phyloP scores from a whole-genome alignment of 1,284 basidiomycete species.

The Apiotrichum laibachii region DNA sequence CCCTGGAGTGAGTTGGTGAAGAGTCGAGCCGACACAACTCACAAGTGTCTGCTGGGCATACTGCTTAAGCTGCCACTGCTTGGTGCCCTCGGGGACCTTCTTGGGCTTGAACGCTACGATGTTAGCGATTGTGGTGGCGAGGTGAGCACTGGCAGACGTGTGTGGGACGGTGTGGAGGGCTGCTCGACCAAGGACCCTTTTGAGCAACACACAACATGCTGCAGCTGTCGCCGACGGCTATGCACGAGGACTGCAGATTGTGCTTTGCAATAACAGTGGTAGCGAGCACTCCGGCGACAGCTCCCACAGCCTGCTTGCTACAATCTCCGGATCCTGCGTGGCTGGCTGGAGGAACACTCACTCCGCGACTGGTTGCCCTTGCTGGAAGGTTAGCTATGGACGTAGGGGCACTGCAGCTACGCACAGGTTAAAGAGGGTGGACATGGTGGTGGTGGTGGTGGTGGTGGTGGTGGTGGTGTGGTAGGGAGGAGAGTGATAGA shows the following conservation, averaged over 20 bases:
- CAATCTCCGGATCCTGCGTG: too few species aligned
- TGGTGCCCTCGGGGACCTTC: conserved; percentile 92
- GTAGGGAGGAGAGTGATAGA: background rate
- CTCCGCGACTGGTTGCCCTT: conserved; percentile 45
- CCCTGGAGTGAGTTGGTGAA: conserved; percentile 58
- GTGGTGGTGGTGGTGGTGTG: conserved; percentile 8
- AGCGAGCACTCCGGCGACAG: too few species aligned
- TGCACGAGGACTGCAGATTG: too few species aligned
- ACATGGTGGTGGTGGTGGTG: conserved; percentile 24
- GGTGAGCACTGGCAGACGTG: too few species aligned
- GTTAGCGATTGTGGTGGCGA: conserved; percentile 3
- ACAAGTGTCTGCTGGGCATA: conserved; percentile 96
- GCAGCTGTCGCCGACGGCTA: too few species aligned
- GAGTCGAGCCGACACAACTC: conserved; percentile 2
- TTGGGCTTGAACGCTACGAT: conserved; percentile 82
- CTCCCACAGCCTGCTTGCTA: too few species aligned
- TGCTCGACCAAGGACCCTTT: too few species aligned
- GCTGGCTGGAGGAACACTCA: conserved; percentile 16
- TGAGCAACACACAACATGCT: too few species aligned
- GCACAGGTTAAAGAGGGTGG: conserved; percentile 45
- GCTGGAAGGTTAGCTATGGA: conserved; percentile 30
- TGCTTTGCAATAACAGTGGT: too few species aligned
- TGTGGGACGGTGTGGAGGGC: too few species aligned
- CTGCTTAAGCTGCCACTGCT: conserved; percentile 93
- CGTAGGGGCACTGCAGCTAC: background rate